Base-by-base conservation (phyloP, 78 protist species). In the Blattamonas nauphoetae region DNA sequence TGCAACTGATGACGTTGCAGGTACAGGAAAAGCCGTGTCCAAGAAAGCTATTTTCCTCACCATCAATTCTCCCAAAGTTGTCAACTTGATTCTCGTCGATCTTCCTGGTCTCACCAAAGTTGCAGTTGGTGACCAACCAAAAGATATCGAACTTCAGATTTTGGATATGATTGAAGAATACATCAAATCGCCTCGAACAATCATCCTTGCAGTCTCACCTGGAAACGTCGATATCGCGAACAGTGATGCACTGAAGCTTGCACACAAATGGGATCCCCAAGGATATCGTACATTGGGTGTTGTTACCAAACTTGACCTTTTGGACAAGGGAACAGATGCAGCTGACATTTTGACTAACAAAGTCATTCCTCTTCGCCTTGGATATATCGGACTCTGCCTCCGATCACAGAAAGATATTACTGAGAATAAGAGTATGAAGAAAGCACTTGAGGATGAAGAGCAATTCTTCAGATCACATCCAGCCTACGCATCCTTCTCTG, bases 291-390 rank as follows among this genome's bases (percentile, higher is more conserved):
- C 92, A 21, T 2, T 90, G 63, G 92, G 90, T 32, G 91, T 90
- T 41, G 32, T 90, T 29, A 91, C 93, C 3, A 91, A 91, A 33
- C 43, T 91, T 3, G 93, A 91, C 83, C 86, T 91, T 81, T 84
- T 91, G 92, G 93, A 91, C 87, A 36, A 2, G 0, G 93, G 93
- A 29, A 89, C 93, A 29, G 90, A 88, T 42, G 92, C 90, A 3
- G 0, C 0, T 71, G 41, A 84, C 5, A 71, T 88, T 1, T 88
- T 91, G 38, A 4, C 0, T 11, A 91, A 91, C 44, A 5, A 4
- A 29, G 88, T 85, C 32, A 1, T 88, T 41, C 84, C 84, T 2
- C 45, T 91, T 32, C 1, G 41, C 1, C 86, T 1, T 78, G 93
- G 93, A 42, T 85, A 3, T 45, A 84, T 91, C 43, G 92, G 92